phyloP scores from a whole-genome alignment of 192 early-diverging fungal genomes.

The Coemansia sp. region DNA sequence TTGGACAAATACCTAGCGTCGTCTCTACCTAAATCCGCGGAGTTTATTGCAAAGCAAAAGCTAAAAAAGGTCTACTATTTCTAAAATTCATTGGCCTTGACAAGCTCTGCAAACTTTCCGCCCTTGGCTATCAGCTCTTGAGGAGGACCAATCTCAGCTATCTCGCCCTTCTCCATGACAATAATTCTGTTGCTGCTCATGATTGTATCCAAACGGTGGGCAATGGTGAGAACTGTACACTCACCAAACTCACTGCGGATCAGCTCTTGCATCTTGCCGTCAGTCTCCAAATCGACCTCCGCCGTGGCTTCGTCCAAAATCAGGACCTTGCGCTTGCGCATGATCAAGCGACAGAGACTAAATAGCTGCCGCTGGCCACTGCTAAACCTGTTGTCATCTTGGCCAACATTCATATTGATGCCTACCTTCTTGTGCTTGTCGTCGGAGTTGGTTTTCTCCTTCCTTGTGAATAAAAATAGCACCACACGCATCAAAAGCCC shows the following conservation, averaged over 20 bases:
- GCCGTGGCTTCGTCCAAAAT: conserved; percentile 70
- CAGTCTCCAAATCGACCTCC: conserved; percentile 45
- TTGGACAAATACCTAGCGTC: too few relatives aligned
- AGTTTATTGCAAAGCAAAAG: too few relatives aligned
- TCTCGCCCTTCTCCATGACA: conserved; percentile 44
- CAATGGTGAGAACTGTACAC: conserved; percentile 58
- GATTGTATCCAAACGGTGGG: conserved; percentile 69
- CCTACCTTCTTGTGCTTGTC: too few relatives aligned
- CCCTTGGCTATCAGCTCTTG: conserved; percentile 23
- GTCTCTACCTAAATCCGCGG: too few relatives aligned
- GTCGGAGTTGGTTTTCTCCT: background rate
- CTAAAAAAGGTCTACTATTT: too few relatives aligned
- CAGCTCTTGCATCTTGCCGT: conserved; percentile 14
- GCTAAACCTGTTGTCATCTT: conserved; percentile 38
- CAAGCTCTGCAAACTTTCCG: conserved; percentile 5
- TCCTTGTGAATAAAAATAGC: background rate
- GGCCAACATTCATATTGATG: too few relatives aligned
- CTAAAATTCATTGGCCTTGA: background rate
- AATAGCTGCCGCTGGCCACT: conserved; percentile 62
- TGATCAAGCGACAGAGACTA: conserved; percentile 57
- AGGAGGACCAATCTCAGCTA: conserved; percentile 1
- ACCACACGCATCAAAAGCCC: background rate
- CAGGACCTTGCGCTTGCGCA: conserved; percentile 55
- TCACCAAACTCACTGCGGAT: conserved; percentile 54
- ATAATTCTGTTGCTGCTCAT: conserved; percentile 60